phyloP scores from a whole-genome alignment of 2,329 filamentous ascomycete genomes.

The Fusarium camptoceras region DNA sequence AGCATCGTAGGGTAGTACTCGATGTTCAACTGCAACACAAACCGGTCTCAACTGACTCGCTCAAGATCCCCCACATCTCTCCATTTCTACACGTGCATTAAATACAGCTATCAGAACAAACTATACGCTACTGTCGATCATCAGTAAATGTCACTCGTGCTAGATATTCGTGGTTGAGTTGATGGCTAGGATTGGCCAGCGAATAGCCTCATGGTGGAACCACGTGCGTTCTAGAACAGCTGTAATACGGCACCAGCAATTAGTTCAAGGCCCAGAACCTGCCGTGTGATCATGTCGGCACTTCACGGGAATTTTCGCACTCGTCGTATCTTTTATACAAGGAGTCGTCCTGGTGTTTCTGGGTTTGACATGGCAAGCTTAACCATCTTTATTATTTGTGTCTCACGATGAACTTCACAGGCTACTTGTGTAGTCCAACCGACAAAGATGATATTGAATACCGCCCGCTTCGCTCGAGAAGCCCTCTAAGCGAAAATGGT shows the following conservation, averaged over 20 bases:
- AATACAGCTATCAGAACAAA: neutral
- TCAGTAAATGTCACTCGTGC: neutral
- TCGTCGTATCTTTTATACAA: conserved; percentile 3
- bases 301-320: conserved; percentile 21
- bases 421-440: conserved; percentile 25
- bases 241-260: conserved; percentile 34
- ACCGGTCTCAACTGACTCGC: neutral
- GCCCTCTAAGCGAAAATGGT: neutral
- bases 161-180: conserved; percentile 33
- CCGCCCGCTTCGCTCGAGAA: conserved; percentile 16
- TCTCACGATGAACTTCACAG: conserved; percentile 12
- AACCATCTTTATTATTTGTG: neutral
- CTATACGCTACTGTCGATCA: neutral
- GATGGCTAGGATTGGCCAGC: conserved; percentile 32
- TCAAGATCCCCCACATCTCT: neutral
- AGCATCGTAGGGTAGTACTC: neutral
- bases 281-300: conserved; percentile 31
- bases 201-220: conserved; percentile 27
- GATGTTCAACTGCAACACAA: neutral
- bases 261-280: conserved; percentile 9
- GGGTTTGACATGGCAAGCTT: neutral
- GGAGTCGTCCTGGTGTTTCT: neutral
- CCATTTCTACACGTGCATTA: conserved; percentile 15
- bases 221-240: conserved; percentile 34
- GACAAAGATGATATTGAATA: conserved; percentile 29